Conservation (phyloP, 176 grass and related monocot genomes). For the Melocanna baccifera region DNA sequence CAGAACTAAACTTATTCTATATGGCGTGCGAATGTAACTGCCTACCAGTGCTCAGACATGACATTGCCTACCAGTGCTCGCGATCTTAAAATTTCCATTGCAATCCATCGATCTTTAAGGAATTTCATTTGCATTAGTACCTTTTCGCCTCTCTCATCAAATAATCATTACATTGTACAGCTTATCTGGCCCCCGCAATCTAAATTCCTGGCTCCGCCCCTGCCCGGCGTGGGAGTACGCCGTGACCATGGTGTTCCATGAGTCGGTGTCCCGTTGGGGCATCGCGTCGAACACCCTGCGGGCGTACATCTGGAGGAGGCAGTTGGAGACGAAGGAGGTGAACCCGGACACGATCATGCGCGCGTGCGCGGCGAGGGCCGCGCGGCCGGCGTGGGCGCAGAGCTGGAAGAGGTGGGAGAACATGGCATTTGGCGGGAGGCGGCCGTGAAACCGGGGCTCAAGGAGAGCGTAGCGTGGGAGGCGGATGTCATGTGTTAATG, state of each 20-base stretch:
- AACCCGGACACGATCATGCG: constrained; percentile 62
- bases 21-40: too few relatives aligned
- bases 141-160: too few relatives aligned
- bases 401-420: constrained; percentile 71
- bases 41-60: too few relatives aligned
- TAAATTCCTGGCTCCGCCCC: too few relatives aligned
- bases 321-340: constrained; percentile 65
- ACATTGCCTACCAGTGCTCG: too few relatives aligned
- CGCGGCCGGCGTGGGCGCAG: constrained; percentile 39
- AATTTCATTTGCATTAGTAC: too few relatives aligned
- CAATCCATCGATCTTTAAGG: too few relatives aligned
- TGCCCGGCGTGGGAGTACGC: constrained; percentile 22
- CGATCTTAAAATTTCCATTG: too few relatives aligned
- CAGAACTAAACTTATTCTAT: too few relatives aligned
- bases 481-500: constrained; percentile 3
- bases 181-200: too few relatives aligned
- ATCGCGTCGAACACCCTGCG: constrained; percentile 57
- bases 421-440: constrained; percentile 10
- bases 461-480: background rate
- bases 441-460: background rate
- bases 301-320: constrained; percentile 78
- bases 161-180: too few relatives aligned
- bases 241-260: constrained; percentile 74
- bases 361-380: constrained; percentile 48
- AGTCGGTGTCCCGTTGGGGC: constrained; percentile 49